phyloP scores from a whole-genome alignment of 208 protist genomes.

The Leishmania martiniquensis region DNA sequence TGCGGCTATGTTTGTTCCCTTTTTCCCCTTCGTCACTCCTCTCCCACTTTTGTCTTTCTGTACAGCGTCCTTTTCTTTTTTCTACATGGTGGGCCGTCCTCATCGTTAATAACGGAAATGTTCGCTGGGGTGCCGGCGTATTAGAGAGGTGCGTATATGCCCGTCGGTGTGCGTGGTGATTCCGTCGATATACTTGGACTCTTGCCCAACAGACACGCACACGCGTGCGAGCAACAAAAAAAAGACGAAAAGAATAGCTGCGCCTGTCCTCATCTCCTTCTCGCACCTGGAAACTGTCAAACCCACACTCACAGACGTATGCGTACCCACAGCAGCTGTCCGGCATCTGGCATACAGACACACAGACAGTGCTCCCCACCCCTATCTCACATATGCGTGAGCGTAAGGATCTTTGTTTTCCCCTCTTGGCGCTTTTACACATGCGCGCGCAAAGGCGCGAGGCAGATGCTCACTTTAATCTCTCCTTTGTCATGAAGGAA shows the following conservation, averaged over 20 bases:
- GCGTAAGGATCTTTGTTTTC: background rate
- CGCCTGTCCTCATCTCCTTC: background rate
- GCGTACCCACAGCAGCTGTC: background rate
- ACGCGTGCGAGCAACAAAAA: background rate
- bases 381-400: background rate
- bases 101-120: constrained; percentile 3
- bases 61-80: background rate
- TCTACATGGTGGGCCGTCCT: background rate
- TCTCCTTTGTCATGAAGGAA: background rate
- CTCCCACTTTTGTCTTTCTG: background rate
- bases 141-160: background rate
- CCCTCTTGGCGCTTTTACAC: background rate
- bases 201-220: background rate
- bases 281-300: background rate
- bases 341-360: background rate
- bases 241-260: background rate
- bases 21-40: background rate
- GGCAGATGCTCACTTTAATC: background rate
- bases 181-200: constrained; percentile 6
- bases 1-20: background rate
- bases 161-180: background rate
- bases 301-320: background rate
- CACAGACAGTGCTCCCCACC: background rate
- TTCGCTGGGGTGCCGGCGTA: background rate
- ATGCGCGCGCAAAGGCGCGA: background rate